Evolutionary conservation across 2,329 filamentous ascomycete genomes (phyloP).

Genomic region (Ascochyta pisi): DNA sequence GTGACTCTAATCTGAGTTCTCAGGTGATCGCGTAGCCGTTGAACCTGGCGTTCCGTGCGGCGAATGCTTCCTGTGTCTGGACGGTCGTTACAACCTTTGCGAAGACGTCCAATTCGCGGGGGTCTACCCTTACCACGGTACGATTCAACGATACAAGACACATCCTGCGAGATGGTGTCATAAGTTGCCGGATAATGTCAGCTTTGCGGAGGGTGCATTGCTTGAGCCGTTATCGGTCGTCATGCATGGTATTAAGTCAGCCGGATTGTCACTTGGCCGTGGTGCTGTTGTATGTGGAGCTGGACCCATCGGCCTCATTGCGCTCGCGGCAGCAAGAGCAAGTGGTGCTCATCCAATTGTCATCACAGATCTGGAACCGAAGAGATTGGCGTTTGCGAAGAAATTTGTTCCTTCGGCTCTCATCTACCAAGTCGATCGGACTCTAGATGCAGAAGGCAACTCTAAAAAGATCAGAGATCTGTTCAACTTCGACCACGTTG

Average conservation of each 20-base stretch:
- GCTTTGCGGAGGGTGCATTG: conserved; percentile 66
- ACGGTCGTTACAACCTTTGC: conserved; percentile 70
- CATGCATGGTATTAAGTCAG: conserved; percentile 64
- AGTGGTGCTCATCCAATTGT: conserved; percentile 69
- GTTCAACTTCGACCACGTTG: conserved; percentile 53
- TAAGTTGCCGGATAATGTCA: conserved; percentile 61
- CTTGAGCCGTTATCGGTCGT: conserved; percentile 70
- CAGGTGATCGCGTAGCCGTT: conserved; percentile 69
- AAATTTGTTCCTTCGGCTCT: conserved; percentile 61
- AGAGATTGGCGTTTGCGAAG: conserved; percentile 64
- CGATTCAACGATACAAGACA: conserved; percentile 66
- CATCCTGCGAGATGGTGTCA: conserved; percentile 65
- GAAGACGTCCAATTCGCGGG: conserved; percentile 67
- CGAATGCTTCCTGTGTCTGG: conserved; percentile 64
- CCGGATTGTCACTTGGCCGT: conserved; percentile 62
- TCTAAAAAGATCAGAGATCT: conserved; percentile 61
- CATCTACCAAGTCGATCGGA: conserved; percentile 61
- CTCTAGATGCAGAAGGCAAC: conserved; percentile 57
- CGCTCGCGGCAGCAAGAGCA: conserved; percentile 65
- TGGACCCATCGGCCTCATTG: conserved; percentile 69
- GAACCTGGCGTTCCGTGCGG: conserved; percentile 71
- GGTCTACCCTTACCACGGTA: conserved; percentile 67
- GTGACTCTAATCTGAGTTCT: neutral
- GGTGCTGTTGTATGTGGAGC: conserved; percentile 62
- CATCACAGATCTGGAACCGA: conserved; percentile 67